Evolutionary conservation across 495 filamentous ascomycete species (phyloP), one percentile per base, ranked within the genome.

Genomic region (Glarea lozoyensis): DNA sequence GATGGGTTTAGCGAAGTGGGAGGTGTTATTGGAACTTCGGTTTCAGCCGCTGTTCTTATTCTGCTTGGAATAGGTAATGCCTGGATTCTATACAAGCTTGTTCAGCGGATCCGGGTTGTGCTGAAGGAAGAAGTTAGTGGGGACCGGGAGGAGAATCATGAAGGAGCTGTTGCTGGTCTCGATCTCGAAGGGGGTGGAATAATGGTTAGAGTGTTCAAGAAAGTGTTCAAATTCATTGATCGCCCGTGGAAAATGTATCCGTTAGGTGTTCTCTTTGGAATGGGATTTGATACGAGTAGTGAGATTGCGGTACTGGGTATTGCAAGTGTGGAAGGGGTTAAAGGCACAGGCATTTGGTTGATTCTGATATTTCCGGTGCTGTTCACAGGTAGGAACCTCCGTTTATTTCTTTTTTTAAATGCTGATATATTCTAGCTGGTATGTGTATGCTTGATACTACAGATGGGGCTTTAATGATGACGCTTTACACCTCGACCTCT

Each of bases 191-290:
- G 86, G 3, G 78, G 73, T 1, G 90, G 90, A 1, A 75, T 86
- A 34, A 60, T 96, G 35, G 81, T 81, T 40, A 63, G 62, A 2
- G 49, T 94, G 9, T 76, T 95, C 37, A 77, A 82, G 49, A 78
- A 69, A 40, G 65, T 89, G 61, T 94, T 96, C 65, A 79, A 75
- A 45, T 58, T 94, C 16, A 81, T 98, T 56, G 85, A 98, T 58
- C 65, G 82, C 57, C 86, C 88, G 1, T 98, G 92, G 92, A 98
- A 98, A 62, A 98, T 96, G 90, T 82, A 94, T 58, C 87, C 88
- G 4, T 65, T 97, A 3, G 90, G 90, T 3, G 68, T 94, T 2
- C 58, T 96, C 16, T 98, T 98, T 61, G 92, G 92, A 12, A 68
- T 96, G 9, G 92, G 92, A 1, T 98, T 98, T 59, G 92, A 98